These are phyloP conservation scores for Rubia balearica DNA, from an alignment of 305 asterid genomes.

Conservation along the genomic window DNA sequence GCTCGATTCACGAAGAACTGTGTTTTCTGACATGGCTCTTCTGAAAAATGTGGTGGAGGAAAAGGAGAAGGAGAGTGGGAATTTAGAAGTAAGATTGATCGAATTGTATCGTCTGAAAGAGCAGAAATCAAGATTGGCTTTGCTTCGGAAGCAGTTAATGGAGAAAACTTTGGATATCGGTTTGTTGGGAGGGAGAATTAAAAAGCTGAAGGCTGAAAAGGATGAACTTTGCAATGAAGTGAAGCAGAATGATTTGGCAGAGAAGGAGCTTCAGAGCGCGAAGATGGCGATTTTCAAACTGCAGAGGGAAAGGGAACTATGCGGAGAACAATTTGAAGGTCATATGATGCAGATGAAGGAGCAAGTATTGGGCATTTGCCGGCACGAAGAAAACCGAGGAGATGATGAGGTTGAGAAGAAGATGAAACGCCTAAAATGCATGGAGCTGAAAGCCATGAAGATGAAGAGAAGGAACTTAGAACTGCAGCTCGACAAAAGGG, in stretches of 20 bases:
- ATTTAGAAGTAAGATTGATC: slow-evolving; percentile 10
- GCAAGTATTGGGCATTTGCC: background rate
- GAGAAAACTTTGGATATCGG: slow-evolving; percentile 11
- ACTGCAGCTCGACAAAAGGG: slow-evolving; percentile 19
- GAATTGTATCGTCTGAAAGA: slow-evolving; percentile 15
- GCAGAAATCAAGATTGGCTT: slow-evolving; percentile 12
- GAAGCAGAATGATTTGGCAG: slow-evolving; percentile 13
- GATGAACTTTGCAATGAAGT: slow-evolving; percentile 5
- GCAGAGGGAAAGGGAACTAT: slow-evolving; percentile 11
- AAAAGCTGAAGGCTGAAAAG: slow-evolving; percentile 7
- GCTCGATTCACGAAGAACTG: background rate
- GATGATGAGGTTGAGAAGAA: slow-evolving; percentile 3
- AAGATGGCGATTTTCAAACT: background rate
- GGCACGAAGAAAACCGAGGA: slow-evolving; percentile 1
- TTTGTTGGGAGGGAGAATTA: background rate
- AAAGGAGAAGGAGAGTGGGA: slow-evolving; percentile 4
- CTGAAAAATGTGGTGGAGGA: slow-evolving; percentile 14
- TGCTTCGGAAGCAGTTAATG: slow-evolving; percentile 8
- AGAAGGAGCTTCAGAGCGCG: slow-evolving; percentile 10
- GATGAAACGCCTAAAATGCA: background rate
- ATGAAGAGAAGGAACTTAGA: slow-evolving; percentile 18
- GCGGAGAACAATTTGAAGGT: slow-evolving; percentile 1
- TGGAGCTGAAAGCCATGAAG: slow-evolving; percentile 16
- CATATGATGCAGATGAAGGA: slow-evolving; percentile 12
- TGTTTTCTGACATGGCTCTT: slow-evolving; percentile 7